Conservation (phyloP, 441 rosid species). For the Gossypium gossypioides region DNA sequence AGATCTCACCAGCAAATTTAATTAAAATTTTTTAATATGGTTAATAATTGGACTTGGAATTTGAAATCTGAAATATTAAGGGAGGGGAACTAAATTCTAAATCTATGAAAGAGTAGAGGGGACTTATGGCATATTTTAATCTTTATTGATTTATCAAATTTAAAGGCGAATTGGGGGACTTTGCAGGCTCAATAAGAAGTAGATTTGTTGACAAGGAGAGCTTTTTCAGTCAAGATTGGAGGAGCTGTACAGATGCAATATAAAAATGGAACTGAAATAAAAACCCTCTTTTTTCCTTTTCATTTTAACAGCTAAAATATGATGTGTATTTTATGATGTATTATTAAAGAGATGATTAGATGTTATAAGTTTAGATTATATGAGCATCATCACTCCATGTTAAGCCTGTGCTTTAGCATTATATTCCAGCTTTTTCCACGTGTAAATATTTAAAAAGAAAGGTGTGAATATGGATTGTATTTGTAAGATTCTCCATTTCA, state of each 20-base stretch:
- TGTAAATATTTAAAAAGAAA: not conserved
- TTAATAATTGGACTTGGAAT: no score
- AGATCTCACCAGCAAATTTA: no score
- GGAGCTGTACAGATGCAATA: constrained; percentile 24
- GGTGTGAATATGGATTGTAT: not conserved
- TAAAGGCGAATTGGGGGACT: not conserved
- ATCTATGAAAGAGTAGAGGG: no score
- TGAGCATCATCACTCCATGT: not conserved
- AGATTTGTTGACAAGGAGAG: constrained; percentile 8
- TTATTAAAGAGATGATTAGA: not conserved
- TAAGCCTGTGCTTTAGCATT: not conserved
- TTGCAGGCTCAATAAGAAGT: constrained; percentile 22
- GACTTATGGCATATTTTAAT: no score
- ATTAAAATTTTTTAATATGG: no score
- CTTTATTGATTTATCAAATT: no score
- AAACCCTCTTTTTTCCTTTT: not conserved
- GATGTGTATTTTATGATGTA: not conserved
- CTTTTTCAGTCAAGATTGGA: constrained; percentile 7
- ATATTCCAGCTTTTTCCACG: not conserved
- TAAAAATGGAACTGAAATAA: constrained; percentile 9
- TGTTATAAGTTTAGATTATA: not conserved
- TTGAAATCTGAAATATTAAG: no score
- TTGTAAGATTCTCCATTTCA: not conserved
- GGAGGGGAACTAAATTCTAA: no score
- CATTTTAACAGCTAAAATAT: not conserved